Evolutionary conservation across 2,329 filamentous ascomycete species (phyloP), one percentile per base, ranked within the genome.

Genomic region (Ciborinia camelliae): DNA sequence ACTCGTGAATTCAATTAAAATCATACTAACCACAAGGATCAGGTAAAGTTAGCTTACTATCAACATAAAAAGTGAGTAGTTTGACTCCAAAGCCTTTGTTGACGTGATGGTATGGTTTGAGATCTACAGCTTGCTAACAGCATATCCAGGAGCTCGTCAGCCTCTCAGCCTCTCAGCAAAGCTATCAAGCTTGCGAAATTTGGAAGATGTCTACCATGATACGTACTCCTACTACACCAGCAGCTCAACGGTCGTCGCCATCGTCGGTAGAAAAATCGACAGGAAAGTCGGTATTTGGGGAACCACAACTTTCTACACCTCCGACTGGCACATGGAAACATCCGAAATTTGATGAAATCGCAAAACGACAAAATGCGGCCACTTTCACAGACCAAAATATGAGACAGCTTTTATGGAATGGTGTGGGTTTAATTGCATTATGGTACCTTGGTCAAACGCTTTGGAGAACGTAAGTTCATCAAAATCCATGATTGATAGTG

Each of bases 321-420:
- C 57, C 62, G 10, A 73, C 91, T 8, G 93, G 94, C 63, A 91
- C 88, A 74, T 99, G 95, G 94, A 86, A 88, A 73, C 95, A 99
- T 76, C 95, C 95, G 41, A 87, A 89, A 68, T 83, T 97, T 69
- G 84, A 92, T 73, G 94, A 98, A 78, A 96, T 99, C 75, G 87
- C 90, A 20, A 84, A 85, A 68, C 87, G 95, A 60, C 90, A 92
- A 74, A 88, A 91, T 75, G 88, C 88, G 26, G 86, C 87, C 18
- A 90, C 83, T 55, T 97, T 98, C 76, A 86, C 88, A 64, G 87
- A 93, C 71, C 85, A 85, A 75, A 94, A 97, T 69, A 78, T 95
- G 57, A 84, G 82, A 67, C 84, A 82, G 62, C 86, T 96, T 60
- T 74, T 86, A 37, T 86, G 88, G 77, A 97, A 96, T 75, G 75